Evolutionary conservation across 345 rosid genomes (phyloP).

Genomic region (Adansonia digitata): DNA sequence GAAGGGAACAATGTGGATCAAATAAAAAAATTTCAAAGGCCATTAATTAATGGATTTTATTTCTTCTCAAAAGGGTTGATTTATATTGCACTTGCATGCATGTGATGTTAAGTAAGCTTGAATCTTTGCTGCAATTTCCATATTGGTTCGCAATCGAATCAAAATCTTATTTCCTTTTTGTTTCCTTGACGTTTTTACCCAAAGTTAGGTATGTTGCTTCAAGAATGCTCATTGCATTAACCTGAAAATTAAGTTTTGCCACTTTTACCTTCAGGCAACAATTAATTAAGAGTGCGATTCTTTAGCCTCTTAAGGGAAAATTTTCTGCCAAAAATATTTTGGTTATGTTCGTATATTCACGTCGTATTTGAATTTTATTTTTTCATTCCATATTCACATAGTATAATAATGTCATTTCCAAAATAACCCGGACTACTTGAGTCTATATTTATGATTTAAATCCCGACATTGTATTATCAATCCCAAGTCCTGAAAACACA

Average conservation of each 20-base stretch:
- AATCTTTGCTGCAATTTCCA: neutral
- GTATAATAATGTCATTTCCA: too few relatives aligned
- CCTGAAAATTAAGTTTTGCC: neutral
- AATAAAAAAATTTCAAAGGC: neutral
- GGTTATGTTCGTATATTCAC: too few relatives aligned
- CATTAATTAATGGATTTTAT: neutral
- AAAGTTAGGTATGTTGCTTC: neutral
- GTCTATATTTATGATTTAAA: neutral
- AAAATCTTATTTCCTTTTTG: neutral
- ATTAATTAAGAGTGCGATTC: neutral
- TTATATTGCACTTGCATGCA: neutral
- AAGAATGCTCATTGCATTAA: neutral
- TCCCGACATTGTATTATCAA: neutral
- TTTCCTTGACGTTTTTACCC: neutral
- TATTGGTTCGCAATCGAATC: neutral
- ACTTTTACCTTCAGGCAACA: neutral
- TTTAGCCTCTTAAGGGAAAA: neutral
- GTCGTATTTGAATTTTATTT: too few relatives aligned
- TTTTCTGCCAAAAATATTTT: too few relatives aligned
- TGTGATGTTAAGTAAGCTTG: neutral
- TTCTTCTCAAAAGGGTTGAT: neutral
- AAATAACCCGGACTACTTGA: too few relatives aligned
- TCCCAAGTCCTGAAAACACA: neutral
- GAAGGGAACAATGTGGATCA: neutral
- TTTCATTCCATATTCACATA: too few relatives aligned